A percentile compares a stretch with the other conserved stretches of the same genome.
phyloP scores from a whole-genome alignment of 75 land plant genomes.

The Larix kaempferi region DNA sequence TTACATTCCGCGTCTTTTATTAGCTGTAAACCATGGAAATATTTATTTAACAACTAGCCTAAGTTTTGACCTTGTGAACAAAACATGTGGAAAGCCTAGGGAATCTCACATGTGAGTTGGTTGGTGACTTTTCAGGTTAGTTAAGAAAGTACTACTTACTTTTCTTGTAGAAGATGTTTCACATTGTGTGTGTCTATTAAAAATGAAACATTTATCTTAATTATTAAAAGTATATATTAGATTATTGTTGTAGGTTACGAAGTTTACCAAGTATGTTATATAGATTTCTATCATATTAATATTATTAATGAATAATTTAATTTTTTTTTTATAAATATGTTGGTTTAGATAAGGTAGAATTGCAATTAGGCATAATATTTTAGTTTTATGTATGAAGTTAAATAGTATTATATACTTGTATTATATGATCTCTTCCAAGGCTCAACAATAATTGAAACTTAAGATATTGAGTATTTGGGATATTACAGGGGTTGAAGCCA shows the following conservation, averaged over 20 bases:
- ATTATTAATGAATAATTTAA: too few relatives aligned
- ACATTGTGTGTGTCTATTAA: background rate
- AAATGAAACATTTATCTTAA: background rate
- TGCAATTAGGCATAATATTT: too few relatives aligned
- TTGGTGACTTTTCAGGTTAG: background rate
- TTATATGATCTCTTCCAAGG: too few relatives aligned
- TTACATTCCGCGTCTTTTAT: conserved; percentile 1
- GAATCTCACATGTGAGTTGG: background rate
- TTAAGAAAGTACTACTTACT: too few relatives aligned
- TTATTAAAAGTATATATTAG: background rate
- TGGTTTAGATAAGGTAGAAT: too few relatives aligned
- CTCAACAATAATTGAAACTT: too few relatives aligned
- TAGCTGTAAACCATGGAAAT: conserved; percentile 6
- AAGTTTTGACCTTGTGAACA: background rate
- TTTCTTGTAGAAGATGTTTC: too few relatives aligned
- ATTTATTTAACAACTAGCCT: background rate
- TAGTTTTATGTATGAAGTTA: too few relatives aligned
- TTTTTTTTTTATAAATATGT: too few relatives aligned
- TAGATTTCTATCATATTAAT: background rate
- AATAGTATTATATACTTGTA: too few relatives aligned
- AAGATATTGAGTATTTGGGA: too few relatives aligned
- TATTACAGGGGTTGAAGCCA: too few relatives aligned
- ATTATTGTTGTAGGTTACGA: background rate
- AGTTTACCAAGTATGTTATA: background rate
- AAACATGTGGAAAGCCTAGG: background rate